These are phyloP conservation scores for Anthracocystis panici-leucophaei DNA, from an alignment of 1,284 basidiomycete genomes.

Conservation along the genomic window DNA sequence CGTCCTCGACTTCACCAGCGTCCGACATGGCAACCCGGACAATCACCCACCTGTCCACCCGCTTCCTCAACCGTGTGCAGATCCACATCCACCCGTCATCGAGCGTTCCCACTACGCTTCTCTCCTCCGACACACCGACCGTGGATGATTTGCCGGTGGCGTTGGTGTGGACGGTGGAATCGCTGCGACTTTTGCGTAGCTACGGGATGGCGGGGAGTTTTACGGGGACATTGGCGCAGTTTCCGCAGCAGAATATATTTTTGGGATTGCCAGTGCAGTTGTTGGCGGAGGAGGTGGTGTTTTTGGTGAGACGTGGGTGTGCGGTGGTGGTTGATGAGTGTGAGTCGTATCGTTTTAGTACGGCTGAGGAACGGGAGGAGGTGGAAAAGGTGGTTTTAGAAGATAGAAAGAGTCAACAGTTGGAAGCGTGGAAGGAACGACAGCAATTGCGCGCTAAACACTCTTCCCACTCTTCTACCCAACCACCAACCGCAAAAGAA, in stretches of 20 bases:
- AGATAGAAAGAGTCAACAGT: conserved; percentile 74
- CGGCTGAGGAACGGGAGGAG: background rate
- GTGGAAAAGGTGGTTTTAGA: conserved; percentile 58
- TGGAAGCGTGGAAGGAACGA: conserved; percentile 57
- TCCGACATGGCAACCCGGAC: background rate
- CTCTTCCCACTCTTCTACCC: conserved; percentile 26
- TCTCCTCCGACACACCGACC: background rate
- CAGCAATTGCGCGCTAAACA: conserved; percentile 70
- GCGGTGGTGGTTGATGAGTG: conserved; percentile 34
- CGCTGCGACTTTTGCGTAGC: conserved; percentile 64
- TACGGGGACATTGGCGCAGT: conserved; percentile 89
- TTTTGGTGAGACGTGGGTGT: conserved; percentile 83
- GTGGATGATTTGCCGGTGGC: conserved; percentile 10
- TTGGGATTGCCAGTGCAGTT: conserved; percentile 88
- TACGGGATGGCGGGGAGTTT: conserved; percentile 87
- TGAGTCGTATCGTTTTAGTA: conserved; percentile 8
- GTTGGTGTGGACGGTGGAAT: conserved; percentile 41
- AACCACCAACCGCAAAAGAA: conserved; percentile 22
- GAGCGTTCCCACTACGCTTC: background rate
- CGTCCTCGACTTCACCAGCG: background rate
- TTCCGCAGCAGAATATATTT: conserved; percentile 96
- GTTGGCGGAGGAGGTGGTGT: conserved; percentile 89
- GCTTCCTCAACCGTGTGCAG: conserved; percentile 21
- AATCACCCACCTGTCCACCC: background rate
- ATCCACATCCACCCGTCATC: conserved; percentile 35